Evolutionary conservation across 768 basidiomycete species (phyloP), one percentile per base, ranked within the genome.

Genomic region (Tylopilus rubrobrunneus): DNA sequence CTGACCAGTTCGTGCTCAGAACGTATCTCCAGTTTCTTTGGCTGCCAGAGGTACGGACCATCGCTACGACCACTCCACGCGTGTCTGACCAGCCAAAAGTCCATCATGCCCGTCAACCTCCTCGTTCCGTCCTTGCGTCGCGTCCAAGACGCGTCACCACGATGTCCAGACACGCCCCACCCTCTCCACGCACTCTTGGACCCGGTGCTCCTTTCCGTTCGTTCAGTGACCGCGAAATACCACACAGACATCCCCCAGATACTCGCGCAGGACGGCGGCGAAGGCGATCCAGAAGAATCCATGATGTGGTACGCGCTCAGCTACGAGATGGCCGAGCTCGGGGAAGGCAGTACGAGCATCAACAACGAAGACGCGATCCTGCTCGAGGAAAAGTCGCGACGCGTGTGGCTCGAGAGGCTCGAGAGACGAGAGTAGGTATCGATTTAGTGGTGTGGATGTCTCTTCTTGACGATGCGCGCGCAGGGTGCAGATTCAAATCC

Each of bases 301-400:
- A 83, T 87, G 76, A 86, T 89, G 83, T 90, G 87, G 87, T 89
- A 80, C 54, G 78, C 81, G 0, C 70, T 87, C 39, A 76, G 76
- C 53, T 78, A 86, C 63, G 88, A 88, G 62, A 70, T 66, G 28
- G 67, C 71, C 64, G 73, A 46, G 23, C 39, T 9, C 9, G 72
- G 65, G 5, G 72, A 73, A 45, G 60, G 67, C 39, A 64, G 63
- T 21, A 55, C 67, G 31, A 49, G 36, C 21, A 19, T 51, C 42
- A 61, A 53, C 61, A 47, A 34, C 33, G 63, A 65, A 45, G 57
- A 65, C 12, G 61, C 59, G 19, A 53, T 52, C 56, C 60, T 57
- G 80, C 63, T 68, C 43, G 77, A 86, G 53, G 77, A 79, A 39
- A 70, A 69, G 42, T 87, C 85, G 77, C 76, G 79, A 36, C 67